Evolutionary conservation across 805 yeast genomes (phyloP).

Genomic region (Tetrapisispora pingtungensis): DNA sequence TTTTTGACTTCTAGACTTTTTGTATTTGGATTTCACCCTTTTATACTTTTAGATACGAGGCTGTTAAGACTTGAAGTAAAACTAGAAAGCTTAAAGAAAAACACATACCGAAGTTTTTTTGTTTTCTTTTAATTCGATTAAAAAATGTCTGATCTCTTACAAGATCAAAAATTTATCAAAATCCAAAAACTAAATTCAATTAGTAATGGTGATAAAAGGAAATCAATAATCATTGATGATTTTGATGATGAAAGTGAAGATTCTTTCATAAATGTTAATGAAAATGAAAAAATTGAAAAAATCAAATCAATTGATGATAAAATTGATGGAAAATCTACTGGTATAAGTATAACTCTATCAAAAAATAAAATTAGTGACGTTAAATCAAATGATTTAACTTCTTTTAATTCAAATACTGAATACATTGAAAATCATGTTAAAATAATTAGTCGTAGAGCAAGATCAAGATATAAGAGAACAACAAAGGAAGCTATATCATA

Average conservation of each 20-base stretch:
- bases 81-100: too few relatives aligned
- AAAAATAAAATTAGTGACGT: neutral
- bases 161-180: constrained; percentile 18
- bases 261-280: neutral
- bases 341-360: neutral
- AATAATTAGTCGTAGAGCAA: constrained; percentile 15
- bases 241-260: neutral
- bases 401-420: neutral
- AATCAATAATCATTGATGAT: constrained; percentile 5
- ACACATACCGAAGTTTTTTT: too few relatives aligned
- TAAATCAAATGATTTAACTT: neutral
- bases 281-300: neutral
- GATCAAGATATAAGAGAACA: constrained; percentile 14
- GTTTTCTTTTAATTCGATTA: too few relatives aligned
- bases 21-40: too few relatives aligned
- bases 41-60: too few relatives aligned
- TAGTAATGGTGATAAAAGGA: constrained; percentile 8
- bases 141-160: constrained; percentile 12
- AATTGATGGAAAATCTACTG: neutral
- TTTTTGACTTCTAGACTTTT: too few relatives aligned
- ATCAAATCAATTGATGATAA: constrained; percentile 1
- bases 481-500: constrained; percentile 34
- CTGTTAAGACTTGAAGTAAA: too few relatives aligned
- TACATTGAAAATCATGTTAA: constrained; percentile 7
- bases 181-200: constrained; percentile 19